Percentiles rank a stretch among this genome's conserved stretches.
phyloP scores from a whole-genome alignment of 1,139 yeast genomes.

The Pichia sp. region DNA sequence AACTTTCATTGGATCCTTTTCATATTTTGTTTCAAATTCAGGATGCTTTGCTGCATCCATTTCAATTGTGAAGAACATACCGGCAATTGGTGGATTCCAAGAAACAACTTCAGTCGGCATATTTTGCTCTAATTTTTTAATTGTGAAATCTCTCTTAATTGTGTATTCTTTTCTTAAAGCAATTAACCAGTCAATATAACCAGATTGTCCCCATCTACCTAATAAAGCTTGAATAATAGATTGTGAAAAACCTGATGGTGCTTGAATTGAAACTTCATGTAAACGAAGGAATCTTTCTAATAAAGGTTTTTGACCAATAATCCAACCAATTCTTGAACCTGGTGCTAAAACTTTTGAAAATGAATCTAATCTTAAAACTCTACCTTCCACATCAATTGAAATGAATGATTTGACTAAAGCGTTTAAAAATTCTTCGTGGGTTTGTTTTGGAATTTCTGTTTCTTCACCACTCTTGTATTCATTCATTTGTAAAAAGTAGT shows the following conservation, averaged over 20 bases:
- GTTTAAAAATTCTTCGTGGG: slow-evolving; percentile 51
- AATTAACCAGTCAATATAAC: slow-evolving; percentile 83
- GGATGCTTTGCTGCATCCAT: slow-evolving; percentile 80
- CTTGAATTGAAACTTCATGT: slow-evolving; percentile 79
- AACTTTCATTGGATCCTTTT: slow-evolving; percentile 50
- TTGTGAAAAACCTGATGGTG: slow-evolving; percentile 78
- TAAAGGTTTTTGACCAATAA: slow-evolving; percentile 63
- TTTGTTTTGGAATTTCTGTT: slow-evolving; percentile 25
- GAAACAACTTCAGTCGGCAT: slow-evolving; percentile 54
- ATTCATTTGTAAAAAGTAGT: slow-evolving; percentile 89
- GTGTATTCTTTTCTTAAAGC: slow-evolving; percentile 80
- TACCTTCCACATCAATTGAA: slow-evolving; percentile 76
- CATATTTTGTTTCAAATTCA: slow-evolving; percentile 46
- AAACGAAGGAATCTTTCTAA: slow-evolving; percentile 65
- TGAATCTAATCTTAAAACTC: slow-evolving; percentile 86
- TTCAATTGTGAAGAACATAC: slow-evolving; percentile 83
- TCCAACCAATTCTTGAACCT: slow-evolving; percentile 87
- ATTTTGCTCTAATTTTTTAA: slow-evolving; percentile 55
- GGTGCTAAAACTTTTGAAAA: slow-evolving; percentile 92
- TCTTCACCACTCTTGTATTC: slow-evolving; percentile 46
- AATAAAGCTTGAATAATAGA: slow-evolving; percentile 51
- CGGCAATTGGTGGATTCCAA: slow-evolving; percentile 76
- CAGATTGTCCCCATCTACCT: slow-evolving; percentile 68
- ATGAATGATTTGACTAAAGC: slow-evolving; percentile 75
- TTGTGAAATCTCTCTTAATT: slow-evolving; percentile 67